Evolutionary conservation across 805 yeast genomes (phyloP).

Genomic region (Ogataea zsoltii): DNA sequence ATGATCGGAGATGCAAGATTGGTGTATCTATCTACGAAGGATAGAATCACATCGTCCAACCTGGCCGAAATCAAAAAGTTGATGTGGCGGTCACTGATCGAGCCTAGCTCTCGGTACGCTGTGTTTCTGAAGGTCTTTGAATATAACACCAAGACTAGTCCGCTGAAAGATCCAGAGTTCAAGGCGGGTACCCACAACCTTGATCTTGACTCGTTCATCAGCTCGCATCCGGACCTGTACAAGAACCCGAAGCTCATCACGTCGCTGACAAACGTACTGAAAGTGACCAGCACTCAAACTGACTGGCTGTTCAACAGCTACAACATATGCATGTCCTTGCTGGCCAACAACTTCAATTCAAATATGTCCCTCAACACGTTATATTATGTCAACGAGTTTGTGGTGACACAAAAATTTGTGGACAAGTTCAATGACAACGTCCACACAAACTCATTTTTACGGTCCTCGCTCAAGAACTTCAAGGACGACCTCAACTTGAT

Average conservation of each 20-base stretch:
- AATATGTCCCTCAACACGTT: constrained; percentile 20
- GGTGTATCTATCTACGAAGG: constrained; percentile 30
- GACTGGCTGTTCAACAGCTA: constrained; percentile 22
- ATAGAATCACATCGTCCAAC: constrained; percentile 29
- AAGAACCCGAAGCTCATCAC: constrained; percentile 25
- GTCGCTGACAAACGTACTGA: constrained; percentile 19
- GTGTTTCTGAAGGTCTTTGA: constrained; percentile 23
- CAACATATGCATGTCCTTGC: constrained; percentile 15
- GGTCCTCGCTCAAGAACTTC: constrained; percentile 24
- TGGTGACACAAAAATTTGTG: constrained; percentile 26
- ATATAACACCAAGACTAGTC: constrained; percentile 1
- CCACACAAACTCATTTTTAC: constrained; percentile 18
- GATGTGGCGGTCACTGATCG: constrained; percentile 33
- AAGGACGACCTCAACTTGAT: constrained; percentile 30
- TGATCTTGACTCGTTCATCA: constrained; percentile 22
- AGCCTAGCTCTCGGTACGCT: constrained; percentile 18
- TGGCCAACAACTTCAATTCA: constrained; percentile 16
- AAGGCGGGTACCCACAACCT: constrained; percentile 8
- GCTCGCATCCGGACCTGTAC: constrained; percentile 20
- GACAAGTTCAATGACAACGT: constrained; percentile 24
- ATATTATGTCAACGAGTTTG: constrained; percentile 24
- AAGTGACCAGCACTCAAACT: constrained; percentile 15
- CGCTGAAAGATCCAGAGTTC: constrained; percentile 13
- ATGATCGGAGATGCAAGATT: constrained; percentile 37
- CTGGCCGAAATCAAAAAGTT: constrained; percentile 35